Conservation (phyloP, 2,329 filamentous ascomycete genomes). For the Fusarium anguioides region DNA sequence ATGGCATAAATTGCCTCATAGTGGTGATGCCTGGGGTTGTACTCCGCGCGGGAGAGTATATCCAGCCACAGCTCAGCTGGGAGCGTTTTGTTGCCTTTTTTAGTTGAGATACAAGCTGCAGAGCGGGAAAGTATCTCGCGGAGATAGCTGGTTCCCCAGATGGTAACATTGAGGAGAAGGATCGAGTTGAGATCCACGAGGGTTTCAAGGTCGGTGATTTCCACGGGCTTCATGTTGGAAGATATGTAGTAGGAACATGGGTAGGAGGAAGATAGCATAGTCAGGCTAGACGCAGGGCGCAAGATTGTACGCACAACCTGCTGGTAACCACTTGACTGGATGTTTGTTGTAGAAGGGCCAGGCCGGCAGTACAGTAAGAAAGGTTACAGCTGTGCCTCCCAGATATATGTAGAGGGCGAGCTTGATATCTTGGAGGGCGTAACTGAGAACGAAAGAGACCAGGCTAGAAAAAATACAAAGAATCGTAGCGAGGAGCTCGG, state of each 20-base stretch:
- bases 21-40: background rate
- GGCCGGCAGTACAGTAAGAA: constrained; percentile 84
- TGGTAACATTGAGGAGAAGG: background rate
- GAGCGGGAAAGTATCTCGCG: background rate
- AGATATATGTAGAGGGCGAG: constrained; percentile 85
- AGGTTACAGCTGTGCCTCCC: constrained; percentile 81
- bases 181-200: background rate
- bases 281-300: constrained; percentile 29
- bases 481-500: constrained; percentile 81
- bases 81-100: background rate
- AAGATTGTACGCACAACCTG: constrained; percentile 58
- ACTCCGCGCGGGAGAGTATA: background rate
- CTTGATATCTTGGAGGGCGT: constrained; percentile 85
- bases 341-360: constrained; percentile 94
- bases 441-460: constrained; percentile 84
- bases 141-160: background rate
- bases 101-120: background rate
- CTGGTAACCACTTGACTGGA: constrained; percentile 84
- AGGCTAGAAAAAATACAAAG: constrained; percentile 77
- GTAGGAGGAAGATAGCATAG: background rate
- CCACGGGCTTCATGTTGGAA: background rate
- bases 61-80: background rate
- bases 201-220: background rate
- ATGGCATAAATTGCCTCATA: background rate
- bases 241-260: too few species aligned